Base-by-base conservation (phyloP, 345 rosid genomes). In the Camelina laxa region DNA sequence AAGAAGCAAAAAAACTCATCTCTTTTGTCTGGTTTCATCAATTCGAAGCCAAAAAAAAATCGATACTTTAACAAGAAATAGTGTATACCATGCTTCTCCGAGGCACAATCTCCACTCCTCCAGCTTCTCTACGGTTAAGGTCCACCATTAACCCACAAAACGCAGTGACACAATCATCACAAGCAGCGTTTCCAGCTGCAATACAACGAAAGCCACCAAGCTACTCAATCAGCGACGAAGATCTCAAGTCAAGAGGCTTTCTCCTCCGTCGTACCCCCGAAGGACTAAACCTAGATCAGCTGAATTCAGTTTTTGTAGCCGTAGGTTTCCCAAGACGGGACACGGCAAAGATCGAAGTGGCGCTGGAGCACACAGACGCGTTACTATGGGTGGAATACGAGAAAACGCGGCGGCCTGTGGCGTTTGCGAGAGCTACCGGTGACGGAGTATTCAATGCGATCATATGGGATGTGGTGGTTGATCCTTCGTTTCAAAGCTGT, bases 381-480 rank as follows among this genome's bases (percentile, higher is more conserved):
- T 60, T 91, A 16, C 70, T 90, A 1, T 94, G 97, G 97, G 35
- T 90, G 9, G 85, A 90, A 84, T 24, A 85, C 80, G 72, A 80
- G 83, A 85, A 75, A 81, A 83, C 87, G 21, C 80, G 68, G 79
- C 79, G 80, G 65, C 96, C 96, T 0, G 97, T 91, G 38, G 96
- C 98, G 57, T 94, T 94, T 56, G 93, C 96, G 5, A 72, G 99
- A 60, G 97, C 99, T 2, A 90, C 97, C 0, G 97, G 97, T 1
- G 96, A 92, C 69, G 90, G 91, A 15, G 97, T 90, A 10, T 91
- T 95, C 86, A 95, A 95, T 64, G 97, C 97, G 3, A 89, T 92
- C 45, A 89, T 95, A 42, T 91, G 97, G 98, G 98, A 94, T 78
- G 98, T 91, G 60, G 98, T 91, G 77, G 97, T 94, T 59, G 97